These are phyloP conservation scores for Rhizopogon vulgaris DNA, from an alignment of 768 basidiomycete species.

Conservation along the genomic window DNA sequence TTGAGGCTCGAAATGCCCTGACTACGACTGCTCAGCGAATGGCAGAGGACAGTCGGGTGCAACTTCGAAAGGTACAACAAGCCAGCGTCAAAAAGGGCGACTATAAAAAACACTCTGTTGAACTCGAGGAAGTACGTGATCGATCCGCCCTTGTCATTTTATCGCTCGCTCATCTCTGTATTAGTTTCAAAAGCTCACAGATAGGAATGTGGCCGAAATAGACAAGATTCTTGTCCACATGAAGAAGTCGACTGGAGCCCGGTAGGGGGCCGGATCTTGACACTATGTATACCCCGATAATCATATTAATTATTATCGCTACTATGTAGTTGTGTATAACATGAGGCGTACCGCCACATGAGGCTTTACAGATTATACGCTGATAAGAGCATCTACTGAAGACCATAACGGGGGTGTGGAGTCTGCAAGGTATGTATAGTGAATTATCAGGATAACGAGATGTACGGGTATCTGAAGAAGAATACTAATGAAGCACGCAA, in stretches of 20 bases:
- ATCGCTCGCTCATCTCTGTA: neutral
- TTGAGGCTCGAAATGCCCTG: slow-evolving; percentile 59
- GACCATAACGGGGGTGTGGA: neutral
- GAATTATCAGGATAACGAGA: neutral
- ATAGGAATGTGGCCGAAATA: slow-evolving; percentile 55
- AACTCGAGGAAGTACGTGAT: slow-evolving; percentile 58
- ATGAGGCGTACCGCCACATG: too few species aligned
- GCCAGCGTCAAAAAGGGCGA: slow-evolving; percentile 63
- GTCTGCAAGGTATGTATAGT: neutral
- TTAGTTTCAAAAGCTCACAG: slow-evolving; percentile 72
- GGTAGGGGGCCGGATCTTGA: slow-evolving; percentile 8
- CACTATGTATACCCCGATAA: neutral
- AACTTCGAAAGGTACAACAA: slow-evolving; percentile 68
- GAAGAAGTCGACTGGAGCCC: slow-evolving; percentile 46
- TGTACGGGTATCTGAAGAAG: neutral
- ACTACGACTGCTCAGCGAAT: slow-evolving; percentile 46
- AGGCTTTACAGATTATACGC: too few species aligned
- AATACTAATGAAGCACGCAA: neutral
- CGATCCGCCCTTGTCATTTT: neutral
- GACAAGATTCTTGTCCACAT: slow-evolving; percentile 59
- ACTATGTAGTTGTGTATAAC: too few species aligned
- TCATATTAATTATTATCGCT: too few species aligned
- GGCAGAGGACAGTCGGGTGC: slow-evolving; percentile 71
- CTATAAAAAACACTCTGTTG: slow-evolving; percentile 61
- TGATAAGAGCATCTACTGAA: neutral